These are phyloP conservation scores for Curvularia spicifera DNA, from an alignment of 2,329 filamentous ascomycete genomes.

Conservation along the genomic window DNA sequence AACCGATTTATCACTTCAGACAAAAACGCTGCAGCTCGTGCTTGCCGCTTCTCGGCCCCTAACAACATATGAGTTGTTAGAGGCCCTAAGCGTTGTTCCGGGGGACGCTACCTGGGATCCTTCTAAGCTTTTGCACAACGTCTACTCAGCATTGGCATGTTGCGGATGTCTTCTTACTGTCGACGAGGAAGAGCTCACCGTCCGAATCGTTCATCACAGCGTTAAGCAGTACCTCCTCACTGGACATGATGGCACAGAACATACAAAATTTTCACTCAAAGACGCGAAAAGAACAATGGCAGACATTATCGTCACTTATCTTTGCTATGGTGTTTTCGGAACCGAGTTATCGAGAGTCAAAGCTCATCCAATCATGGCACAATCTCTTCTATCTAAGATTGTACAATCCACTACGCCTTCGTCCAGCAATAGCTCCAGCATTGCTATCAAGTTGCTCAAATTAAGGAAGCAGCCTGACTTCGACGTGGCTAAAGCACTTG, in stretches of 20 bases:
- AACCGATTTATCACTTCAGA: constrained; percentile 18
- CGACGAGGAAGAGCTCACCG: constrained; percentile 35
- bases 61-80: constrained; percentile 46
- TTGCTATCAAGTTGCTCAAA: too few species aligned
- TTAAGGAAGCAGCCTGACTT: constrained; percentile 17
- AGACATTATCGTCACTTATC: constrained; percentile 31
- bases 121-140: constrained; percentile 24
- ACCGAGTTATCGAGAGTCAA: constrained; percentile 21
- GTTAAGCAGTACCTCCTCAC: constrained; percentile 28
- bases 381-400: constrained; percentile 16
- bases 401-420: too few species aligned
- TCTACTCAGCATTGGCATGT: constrained; percentile 24
- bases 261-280: constrained; percentile 3
- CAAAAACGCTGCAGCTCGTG: constrained; percentile 44
- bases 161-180: constrained; percentile 34
- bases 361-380: constrained; percentile 7
- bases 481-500: constrained; percentile 21
- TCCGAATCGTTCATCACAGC: constrained; percentile 30
- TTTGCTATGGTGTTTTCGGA: constrained; percentile 29
- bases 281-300: constrained; percentile 22
- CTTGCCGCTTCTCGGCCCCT: constrained; percentile 39
- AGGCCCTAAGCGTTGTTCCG: constrained; percentile 49
- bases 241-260: background rate
- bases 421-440: too few species aligned
- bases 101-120: constrained; percentile 33